Conservation (phyloP, 2,329 filamentous ascomycete genomes). For the Paecilomyces fulvus region DNA sequence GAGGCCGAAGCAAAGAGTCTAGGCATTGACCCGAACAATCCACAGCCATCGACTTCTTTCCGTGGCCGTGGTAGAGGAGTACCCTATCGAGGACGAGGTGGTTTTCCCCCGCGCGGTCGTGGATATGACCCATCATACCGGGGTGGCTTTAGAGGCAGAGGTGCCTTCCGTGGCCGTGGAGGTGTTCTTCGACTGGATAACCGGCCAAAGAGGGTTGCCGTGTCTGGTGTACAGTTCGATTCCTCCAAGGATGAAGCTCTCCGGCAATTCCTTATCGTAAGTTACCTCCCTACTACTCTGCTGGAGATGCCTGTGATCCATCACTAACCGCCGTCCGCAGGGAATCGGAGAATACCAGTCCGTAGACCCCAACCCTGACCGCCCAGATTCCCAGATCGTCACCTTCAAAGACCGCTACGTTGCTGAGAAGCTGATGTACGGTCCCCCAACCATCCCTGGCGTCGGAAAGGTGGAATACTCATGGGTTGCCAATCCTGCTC, state of each 20-base stretch:
- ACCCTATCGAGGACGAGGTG: conserved; percentile 33
- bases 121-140: conserved; percentile 31
- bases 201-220: conserved; percentile 45
- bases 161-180: conserved; percentile 33
- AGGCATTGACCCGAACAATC: conserved; percentile 39
- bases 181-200: conserved; percentile 52
- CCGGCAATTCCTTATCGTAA: conserved; percentile 47
- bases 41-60: conserved; percentile 20
- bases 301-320: conserved; percentile 1
- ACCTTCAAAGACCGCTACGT: conserved; percentile 42
- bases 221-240: conserved; percentile 41
- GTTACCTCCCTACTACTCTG: conserved; percentile 14
- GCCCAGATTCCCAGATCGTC: conserved; percentile 32
- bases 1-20: conserved; percentile 48
- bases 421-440: conserved; percentile 48
- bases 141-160: conserved; percentile 36
- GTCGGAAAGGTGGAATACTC: conserved; percentile 47
- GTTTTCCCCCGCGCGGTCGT: conserved; percentile 31
- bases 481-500: conserved; percentile 42
- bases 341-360: conserved; percentile 39
- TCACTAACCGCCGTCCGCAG: conserved; percentile 17
- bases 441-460: conserved; percentile 40
- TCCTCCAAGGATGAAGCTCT: conserved; percentile 47
- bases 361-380: conserved; percentile 34
- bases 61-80: conserved; percentile 18